Conservation (phyloP, 108 stramenopile genomes). For the Chaetoceros muelleri region DNA sequence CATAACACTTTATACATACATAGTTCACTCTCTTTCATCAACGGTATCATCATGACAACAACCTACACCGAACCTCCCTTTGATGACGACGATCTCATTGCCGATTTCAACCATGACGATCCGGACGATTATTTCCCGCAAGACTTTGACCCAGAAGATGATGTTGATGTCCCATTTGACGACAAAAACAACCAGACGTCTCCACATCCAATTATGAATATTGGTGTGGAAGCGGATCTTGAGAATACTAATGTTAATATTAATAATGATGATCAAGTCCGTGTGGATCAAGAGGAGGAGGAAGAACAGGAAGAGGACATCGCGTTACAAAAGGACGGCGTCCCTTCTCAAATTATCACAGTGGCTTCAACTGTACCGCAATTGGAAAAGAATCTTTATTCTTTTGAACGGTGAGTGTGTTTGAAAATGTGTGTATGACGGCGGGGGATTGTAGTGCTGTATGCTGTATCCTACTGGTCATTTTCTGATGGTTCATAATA, state of each 20-base stretch:
- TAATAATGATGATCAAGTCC: neutral
- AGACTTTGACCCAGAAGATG: conserved; percentile 7
- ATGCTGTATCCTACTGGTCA: no score
- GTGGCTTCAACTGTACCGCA: conserved; percentile 1
- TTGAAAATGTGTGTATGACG: neutral
- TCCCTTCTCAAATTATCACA: neutral
- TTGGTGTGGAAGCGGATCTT: neutral
- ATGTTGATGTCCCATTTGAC: conserved; percentile 3
- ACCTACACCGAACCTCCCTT: conserved; percentile 8
- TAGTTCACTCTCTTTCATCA: no score
- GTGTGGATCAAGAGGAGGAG: conserved; percentile 3
- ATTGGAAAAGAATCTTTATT: conserved; percentile 7
- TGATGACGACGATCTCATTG: conserved; percentile 44
- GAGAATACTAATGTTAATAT: neutral
- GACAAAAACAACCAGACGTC: neutral
- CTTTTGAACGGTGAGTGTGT: conserved; percentile 16
- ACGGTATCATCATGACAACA: no score
- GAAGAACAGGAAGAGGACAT: neutral
- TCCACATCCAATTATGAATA: neutral
- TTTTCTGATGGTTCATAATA: no score
- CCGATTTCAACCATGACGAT: conserved; percentile 37
- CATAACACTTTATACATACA: no score
- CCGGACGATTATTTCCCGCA: conserved; percentile 15
- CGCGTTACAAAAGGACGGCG: neutral
- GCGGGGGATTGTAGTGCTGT: no score